Conservation (phyloP, 2,329 filamentous ascomycete genomes). For the Monosporascus cannonballus region DNA sequence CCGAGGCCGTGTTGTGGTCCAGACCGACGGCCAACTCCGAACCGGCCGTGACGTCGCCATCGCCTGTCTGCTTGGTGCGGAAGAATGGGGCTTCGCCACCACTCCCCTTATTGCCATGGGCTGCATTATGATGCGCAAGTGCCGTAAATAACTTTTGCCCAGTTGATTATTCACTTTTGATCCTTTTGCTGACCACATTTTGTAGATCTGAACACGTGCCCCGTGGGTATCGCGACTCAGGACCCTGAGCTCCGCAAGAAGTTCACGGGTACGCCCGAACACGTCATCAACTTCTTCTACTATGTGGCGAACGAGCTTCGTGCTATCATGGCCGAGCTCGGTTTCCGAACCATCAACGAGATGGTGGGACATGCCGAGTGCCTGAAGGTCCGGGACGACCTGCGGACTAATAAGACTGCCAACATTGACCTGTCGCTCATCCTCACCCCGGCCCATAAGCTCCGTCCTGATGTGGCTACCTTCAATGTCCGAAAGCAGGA, state of each 20-base stretch:
- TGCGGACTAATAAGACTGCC: conserved; percentile 80
- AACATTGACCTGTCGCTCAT: conserved; percentile 93
- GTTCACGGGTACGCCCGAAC: conserved; percentile 87
- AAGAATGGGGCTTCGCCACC: conserved; percentile 96
- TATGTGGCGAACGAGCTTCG: conserved; percentile 94
- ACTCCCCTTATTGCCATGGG: conserved; percentile 94
- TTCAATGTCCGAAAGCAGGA: conserved; percentile 99
- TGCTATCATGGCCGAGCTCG: conserved; percentile 93
- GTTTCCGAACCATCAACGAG: conserved; percentile 92
- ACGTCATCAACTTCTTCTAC: conserved; percentile 99
- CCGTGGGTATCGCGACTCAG: conserved; percentile 92
- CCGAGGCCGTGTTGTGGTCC: conserved; percentile 88
- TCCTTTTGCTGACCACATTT: conserved; percentile 4
- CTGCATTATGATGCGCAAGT: conserved; percentile 90
- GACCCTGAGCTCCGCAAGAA: conserved; percentile 92
- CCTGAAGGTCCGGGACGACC: conserved; percentile 79
- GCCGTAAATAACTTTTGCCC: conserved; percentile 36
- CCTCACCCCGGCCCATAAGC: conserved; percentile 89
- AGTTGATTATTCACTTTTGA: not conserved
- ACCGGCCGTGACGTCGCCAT: conserved; percentile 93
- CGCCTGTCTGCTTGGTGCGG: conserved; percentile 90
- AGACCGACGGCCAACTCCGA: conserved; percentile 90
- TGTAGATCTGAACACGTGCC: conserved; percentile 62
- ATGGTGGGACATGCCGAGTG: conserved; percentile 93
- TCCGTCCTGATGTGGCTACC: conserved; percentile 87